phyloP scores from a whole-genome alignment of 2,329 filamentous ascomycete species.

The Aspergillus pseudonomiae region DNA sequence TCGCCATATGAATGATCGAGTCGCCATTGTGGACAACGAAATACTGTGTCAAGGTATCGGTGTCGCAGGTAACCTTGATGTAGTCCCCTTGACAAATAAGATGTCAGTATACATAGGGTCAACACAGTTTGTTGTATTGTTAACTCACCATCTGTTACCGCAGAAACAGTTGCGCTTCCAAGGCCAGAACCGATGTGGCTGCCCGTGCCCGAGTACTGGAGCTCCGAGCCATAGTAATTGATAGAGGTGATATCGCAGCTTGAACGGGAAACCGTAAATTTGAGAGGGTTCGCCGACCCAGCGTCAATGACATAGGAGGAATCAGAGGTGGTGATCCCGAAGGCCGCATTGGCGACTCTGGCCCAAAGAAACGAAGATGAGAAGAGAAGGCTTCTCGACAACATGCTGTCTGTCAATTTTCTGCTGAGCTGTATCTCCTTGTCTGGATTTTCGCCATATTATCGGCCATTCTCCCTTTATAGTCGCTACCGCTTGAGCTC shows the following conservation, averaged over 20 bases:
- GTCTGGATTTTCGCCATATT: background rate
- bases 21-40: slow-evolving; percentile 64
- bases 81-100: slow-evolving; percentile 42
- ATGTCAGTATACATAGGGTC: background rate
- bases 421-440: background rate
- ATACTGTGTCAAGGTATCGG: slow-evolving; percentile 66
- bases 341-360: slow-evolving; percentile 28
- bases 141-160: slow-evolving; percentile 38
- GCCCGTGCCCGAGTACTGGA: slow-evolving; percentile 56
- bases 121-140: background rate
- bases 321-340: slow-evolving; percentile 29
- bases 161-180: slow-evolving; percentile 60
- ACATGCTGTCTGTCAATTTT: slow-evolving; percentile 18
- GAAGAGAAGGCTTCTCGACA: slow-evolving; percentile 20
- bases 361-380: slow-evolving; percentile 26
- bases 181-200: slow-evolving; percentile 64
- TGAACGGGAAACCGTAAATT: slow-evolving; percentile 55
- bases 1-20: slow-evolving; percentile 63
- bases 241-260: slow-evolving; percentile 69
- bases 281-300: slow-evolving; percentile 52
- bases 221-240: slow-evolving; percentile 60
- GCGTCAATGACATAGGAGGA: slow-evolving; percentile 51
- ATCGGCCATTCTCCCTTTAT: background rate
- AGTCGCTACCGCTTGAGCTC: background rate
- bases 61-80: slow-evolving; percentile 64